Conservation (phyloP, 1,284 basidiomycete genomes). For the Kwoniella shivajii region DNA sequence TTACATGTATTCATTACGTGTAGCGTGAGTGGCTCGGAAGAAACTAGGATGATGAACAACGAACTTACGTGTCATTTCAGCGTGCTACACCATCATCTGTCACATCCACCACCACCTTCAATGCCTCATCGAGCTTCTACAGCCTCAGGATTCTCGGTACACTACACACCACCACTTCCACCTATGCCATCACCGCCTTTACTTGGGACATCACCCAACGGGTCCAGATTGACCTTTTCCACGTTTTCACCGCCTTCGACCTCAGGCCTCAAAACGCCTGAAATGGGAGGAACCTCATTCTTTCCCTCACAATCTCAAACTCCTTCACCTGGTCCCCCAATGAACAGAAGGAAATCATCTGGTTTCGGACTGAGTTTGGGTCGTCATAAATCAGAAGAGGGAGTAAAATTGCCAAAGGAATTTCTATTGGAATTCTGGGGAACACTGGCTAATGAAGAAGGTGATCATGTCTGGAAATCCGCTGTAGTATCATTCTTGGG, state of each 20-base stretch:
- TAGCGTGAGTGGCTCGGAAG: conserved; percentile 41
- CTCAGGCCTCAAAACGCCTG: conserved; percentile 11
- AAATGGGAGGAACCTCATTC: conserved; percentile 3
- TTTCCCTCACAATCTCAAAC: neutral
- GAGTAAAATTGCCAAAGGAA: conserved; percentile 49
- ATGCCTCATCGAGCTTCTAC: conserved; percentile 8
- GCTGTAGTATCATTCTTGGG: conserved; percentile 39
- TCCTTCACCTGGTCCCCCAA: conserved; percentile 6
- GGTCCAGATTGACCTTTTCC: conserved; percentile 25
- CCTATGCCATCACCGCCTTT: conserved; percentile 24
- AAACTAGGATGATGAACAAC: neutral
- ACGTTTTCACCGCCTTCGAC: conserved; percentile 11
- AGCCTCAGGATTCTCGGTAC: conserved; percentile 7
- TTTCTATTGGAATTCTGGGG: conserved; percentile 50
- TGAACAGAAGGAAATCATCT: conserved; percentile 28
- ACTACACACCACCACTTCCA: conserved; percentile 18
- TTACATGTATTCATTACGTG: conserved; percentile 48
- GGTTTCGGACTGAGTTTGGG: conserved; percentile 24
- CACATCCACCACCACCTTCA: conserved; percentile 12
- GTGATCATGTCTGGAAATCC: conserved; percentile 43
- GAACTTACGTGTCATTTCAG: neutral
- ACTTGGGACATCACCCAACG: conserved; percentile 29
- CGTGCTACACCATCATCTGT: conserved; percentile 24
- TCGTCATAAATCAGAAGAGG: conserved; percentile 31
- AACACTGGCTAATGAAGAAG: conserved; percentile 39